Evolutionary conservation across 2,329 filamentous ascomycete species (phyloP), one percentile per base, ranked within the genome.

Genomic region (Diaporthe sp.): DNA sequence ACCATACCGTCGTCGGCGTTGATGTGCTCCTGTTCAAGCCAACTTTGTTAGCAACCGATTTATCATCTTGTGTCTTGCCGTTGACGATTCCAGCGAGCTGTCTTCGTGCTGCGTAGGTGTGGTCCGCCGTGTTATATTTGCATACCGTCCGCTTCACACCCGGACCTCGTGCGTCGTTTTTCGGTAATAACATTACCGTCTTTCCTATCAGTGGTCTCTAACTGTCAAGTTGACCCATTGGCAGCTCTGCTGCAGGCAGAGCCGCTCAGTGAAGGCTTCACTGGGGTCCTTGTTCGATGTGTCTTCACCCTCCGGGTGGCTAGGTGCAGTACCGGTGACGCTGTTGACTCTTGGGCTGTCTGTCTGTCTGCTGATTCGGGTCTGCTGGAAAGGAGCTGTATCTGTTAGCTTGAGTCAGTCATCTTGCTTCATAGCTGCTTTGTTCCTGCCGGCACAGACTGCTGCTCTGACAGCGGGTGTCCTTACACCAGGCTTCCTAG

Each of bases 301-400:
- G 13, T 1, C 30, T n/a, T 35, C n/a, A n/a, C n/a, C 3, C n/a
- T 2, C 22, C 12, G 4, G 30, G 0, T 25, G 13, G 4, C 2
- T 4, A 4, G 42, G 25, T 12, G 2, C 13, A 4, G 7, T 67
- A 10, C 12, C 9, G 22, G 38, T 2, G 7, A 5, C 3, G 12
- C 8, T 6, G 33, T 19, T 10, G 30, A 19, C 3, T 38, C 30
- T 30, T 12, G 61, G 3, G 22, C 30, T 3, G 7, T 45, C 13
- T n/a, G 30, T 67, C 7, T 25, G 30, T 38, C 10, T 38, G 35
- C 35, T 38, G 35, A 30, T 19, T 38, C 13, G 5, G 15, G 7
- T n/a, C 30, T 52, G 61, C 33, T 38, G 6, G 30, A 50, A 19
- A 2, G 13, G 33, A 5, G 10, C 2, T 8, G 9, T 25, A 12